These are phyloP conservation scores for Scenedesmus sp. DNA, from an alignment of 163 green algal genomes.

Conservation along the genomic window DNA sequence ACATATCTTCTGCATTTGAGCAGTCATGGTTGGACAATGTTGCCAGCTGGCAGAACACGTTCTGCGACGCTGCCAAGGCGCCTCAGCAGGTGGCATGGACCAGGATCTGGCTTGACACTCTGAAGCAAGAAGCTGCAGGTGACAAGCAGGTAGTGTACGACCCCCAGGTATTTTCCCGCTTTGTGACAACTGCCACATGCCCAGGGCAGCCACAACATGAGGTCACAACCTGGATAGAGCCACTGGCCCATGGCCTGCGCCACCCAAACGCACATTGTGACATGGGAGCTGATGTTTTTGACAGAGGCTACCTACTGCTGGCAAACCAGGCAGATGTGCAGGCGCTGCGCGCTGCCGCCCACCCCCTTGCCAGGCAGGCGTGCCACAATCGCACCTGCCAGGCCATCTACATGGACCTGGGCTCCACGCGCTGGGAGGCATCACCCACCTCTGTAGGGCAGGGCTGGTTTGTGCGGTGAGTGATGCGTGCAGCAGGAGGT, in stretches of 20 bases:
- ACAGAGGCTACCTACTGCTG: conserved; percentile 21
- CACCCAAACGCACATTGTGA: conserved; percentile 43
- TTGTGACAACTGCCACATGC: not conserved
- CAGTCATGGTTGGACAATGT: conserved; percentile 20
- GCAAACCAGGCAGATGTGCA: not conserved
- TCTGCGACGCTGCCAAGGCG: not conserved
- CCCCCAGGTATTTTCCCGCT: conserved; percentile 15
- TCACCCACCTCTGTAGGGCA: not conserved
- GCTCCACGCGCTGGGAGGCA: not conserved
- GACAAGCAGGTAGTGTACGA: not conserved
- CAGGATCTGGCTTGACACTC: conserved; percentile 6
- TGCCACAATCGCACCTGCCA: not conserved
- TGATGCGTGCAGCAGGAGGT: not conserved
- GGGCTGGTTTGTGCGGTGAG: conserved; percentile 25
- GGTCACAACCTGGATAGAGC: conserved; percentile 48
- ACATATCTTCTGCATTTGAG: conserved; percentile 26
- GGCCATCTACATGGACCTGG: conserved; percentile 34
- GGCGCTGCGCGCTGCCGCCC: not conserved
- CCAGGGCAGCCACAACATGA: not conserved
- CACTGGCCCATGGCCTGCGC: conserved; percentile 33
- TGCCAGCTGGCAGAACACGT: not conserved
- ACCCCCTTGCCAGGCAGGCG: not conserved
- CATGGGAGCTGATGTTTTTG: not conserved
- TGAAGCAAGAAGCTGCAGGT: not conserved
- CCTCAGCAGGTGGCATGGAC: not conserved